These are phyloP conservation scores for Kwoniella sp. DNA, from an alignment of 768 basidiomycete species.

Conservation along the genomic window DNA sequence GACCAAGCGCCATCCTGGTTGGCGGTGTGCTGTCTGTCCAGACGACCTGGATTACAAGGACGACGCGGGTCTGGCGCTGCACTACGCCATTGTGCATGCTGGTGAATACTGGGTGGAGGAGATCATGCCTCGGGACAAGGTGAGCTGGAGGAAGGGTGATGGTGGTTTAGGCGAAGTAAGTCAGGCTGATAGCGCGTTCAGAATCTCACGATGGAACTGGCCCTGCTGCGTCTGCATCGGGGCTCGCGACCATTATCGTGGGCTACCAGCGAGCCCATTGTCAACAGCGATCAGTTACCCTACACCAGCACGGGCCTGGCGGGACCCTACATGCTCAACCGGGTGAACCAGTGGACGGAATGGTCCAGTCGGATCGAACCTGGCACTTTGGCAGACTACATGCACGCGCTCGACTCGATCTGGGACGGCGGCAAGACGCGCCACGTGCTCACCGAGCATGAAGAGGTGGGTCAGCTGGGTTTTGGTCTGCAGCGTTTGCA, in stretches of 20 bases:
- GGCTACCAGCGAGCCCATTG: too few species aligned
- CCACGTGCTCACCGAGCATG: conserved; percentile 14
- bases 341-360: conserved; percentile 17
- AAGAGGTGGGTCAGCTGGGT: conserved; percentile 13
- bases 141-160: too few species aligned
- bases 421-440: conserved; percentile 18
- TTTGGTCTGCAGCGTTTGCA: too few species aligned
- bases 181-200: not conserved
- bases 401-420: conserved; percentile 24
- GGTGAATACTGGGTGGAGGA: not conserved
- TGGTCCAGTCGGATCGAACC: conserved; percentile 24
- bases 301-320: conserved; percentile 6
- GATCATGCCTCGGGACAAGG: not conserved
- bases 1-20: not conserved
- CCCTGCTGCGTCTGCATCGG: not conserved
- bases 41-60: not conserved
- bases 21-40: not conserved
- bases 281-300: too few species aligned
- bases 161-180: not conserved
- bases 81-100: conserved; percentile 2
- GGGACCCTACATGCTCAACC: conserved; percentile 14
- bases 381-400: conserved; percentile 25
- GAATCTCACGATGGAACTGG: not conserved
- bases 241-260: too few species aligned
- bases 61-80: not conserved